Base-by-base conservation (phyloP, 2,329 filamentous ascomycete species). In the Botrytis deweyae region DNA sequence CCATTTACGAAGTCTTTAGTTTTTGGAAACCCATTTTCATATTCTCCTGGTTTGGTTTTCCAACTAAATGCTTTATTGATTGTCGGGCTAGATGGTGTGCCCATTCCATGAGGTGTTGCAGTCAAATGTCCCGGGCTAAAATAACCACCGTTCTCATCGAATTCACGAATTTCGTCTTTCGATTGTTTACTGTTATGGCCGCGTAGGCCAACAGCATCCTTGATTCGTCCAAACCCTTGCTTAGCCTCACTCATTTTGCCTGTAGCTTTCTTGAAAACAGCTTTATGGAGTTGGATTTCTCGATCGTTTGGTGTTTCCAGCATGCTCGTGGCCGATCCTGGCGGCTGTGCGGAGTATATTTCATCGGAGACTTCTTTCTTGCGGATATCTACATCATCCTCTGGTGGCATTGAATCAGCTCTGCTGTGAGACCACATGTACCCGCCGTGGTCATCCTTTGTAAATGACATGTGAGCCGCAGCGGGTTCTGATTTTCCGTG, bases 191-290 rank as follows among this genome's bases (percentile, higher is more conserved):
- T 86, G 65, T 80, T 78, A 74, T 91, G 88, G 2, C 87, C 86
- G 61, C 80, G 79, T 55, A 79, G 74, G 1, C 93, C 93, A 52
- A 97, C 92, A 4, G 91, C 93, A 80, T 95, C 94, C 80, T 95
- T 95, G 81, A 98, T 94, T 52, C 93, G 90, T 2, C 92, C 93
- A 73, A 97, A 87, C 0, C 94, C 94, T 73, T 92, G 94, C 65
- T 92, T 90, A 64, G 94, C 93, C 82, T 97, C 94, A 76, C 88
- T 92, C 80, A 93, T 92, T 77, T 92, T 92, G 8, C 89, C 93
- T 3, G 92, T 92, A 25, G 96, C 93, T 75, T 91, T 92, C 81
- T 93, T 96, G 82, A 95, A 92, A 25, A 94, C 88, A 0, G 89
- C 88, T 77, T 88, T 90, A 44, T 90, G 88, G 38, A 89, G 81